Evolutionary conservation across 495 filamentous ascomycete species (phyloP).

Genomic region (Penicillium odoratum): DNA sequence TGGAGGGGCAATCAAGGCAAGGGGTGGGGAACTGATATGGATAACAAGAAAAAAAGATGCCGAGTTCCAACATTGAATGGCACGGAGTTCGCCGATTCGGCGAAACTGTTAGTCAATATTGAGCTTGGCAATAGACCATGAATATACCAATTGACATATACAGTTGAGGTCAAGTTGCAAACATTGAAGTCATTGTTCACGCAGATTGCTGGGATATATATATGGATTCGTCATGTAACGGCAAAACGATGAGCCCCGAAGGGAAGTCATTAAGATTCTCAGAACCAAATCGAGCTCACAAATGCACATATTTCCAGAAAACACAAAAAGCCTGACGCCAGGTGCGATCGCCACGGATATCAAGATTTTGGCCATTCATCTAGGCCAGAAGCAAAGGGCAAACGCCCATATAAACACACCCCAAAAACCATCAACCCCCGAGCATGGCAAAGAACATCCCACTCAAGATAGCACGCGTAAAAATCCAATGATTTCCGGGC

Average conservation of each 20-base stretch:
- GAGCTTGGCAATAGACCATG: too few relatives aligned
- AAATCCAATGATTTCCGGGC: conserved; percentile 22
- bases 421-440: conserved; percentile 29
- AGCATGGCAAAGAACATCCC: conserved; percentile 12
- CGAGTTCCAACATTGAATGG: conserved; percentile 20
- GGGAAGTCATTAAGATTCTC: conserved; percentile 20
- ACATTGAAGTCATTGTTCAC: background rate
- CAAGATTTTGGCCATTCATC: conserved; percentile 30
- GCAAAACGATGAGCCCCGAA: conserved; percentile 24
- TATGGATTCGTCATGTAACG: conserved; percentile 33
- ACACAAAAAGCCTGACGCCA: conserved; percentile 34
- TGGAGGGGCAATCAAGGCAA: conserved; percentile 27
- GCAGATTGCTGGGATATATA: conserved; percentile 19
- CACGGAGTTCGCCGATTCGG: conserved; percentile 23
- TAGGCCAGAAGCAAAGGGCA: conserved; percentile 17
- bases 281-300: conserved; percentile 15
- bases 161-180: too few relatives aligned
- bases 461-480: conserved; percentile 10
- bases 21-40: conserved; percentile 24
- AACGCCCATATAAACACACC: conserved; percentile 18
- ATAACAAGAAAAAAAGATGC: conserved; percentile 25
- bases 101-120: background rate
- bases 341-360: conserved; percentile 47
- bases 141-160: too few relatives aligned
- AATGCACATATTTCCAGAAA: conserved; percentile 25